phyloP scores from a whole-genome alignment of 352 stramenopile species.

The Globisporangium alternatum region DNA sequence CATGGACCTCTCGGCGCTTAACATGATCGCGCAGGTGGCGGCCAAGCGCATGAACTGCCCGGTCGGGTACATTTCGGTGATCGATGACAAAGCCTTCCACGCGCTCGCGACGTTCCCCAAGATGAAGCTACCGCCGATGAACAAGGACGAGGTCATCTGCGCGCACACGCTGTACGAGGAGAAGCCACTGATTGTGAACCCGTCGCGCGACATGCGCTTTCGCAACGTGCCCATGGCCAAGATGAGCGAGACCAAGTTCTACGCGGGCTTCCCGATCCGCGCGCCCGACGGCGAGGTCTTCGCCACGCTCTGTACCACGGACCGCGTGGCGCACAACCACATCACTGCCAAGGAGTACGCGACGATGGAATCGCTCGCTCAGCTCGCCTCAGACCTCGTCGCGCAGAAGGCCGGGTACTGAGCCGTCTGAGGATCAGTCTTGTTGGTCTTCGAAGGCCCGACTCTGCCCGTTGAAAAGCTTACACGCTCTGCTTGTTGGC shows the following conservation, averaged over 20 bases:
- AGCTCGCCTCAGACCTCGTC: conserved; percentile 44
- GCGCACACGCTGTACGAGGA: conserved; percentile 53
- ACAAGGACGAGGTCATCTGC: conserved; percentile 48
- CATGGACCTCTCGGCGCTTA: conserved; percentile 34
- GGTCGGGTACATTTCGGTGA: conserved; percentile 55
- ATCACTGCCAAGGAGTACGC: conserved; percentile 68
- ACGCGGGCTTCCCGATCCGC: conserved; percentile 55
- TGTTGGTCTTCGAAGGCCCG: background rate
- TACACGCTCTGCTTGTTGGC: background rate
- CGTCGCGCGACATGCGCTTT: conserved; percentile 54
- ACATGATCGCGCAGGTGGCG: conserved; percentile 48
- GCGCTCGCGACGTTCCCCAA: conserved; percentile 10
- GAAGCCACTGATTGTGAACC: conserved; percentile 51
- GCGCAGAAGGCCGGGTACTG: conserved; percentile 14
- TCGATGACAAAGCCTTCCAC: conserved; percentile 50
- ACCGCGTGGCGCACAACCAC: conserved; percentile 38
- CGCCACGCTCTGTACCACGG: conserved; percentile 44
- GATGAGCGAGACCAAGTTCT: conserved; percentile 46
- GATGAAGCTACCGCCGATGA: conserved; percentile 9
- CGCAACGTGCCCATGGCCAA: conserved; percentile 44
- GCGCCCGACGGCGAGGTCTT: conserved; percentile 46
- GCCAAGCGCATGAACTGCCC: conserved; percentile 45
- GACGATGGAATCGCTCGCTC: conserved; percentile 56
- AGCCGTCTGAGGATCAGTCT: no score
- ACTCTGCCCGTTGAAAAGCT: background rate